Percentiles rank a stretch among this genome's conserved stretches.
These are phyloP conservation scores for Huntiella abstrusa DNA, from an alignment of 2,329 filamentous ascomycete genomes.

Conservation along the genomic window DNA sequence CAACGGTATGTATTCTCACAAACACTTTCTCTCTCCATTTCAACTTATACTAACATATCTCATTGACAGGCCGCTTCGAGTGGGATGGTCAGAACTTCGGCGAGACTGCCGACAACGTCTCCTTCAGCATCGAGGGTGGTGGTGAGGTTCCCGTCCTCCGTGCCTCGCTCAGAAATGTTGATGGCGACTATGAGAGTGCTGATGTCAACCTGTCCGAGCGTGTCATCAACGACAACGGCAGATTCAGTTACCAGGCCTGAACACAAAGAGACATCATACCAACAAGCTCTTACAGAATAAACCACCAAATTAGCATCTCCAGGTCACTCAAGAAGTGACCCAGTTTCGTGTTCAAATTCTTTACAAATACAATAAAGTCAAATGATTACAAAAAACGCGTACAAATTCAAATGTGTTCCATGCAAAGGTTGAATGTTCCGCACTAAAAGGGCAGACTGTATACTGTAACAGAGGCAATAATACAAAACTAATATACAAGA, in stretches of 20 bases:
- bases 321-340: too few species aligned
- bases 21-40: conserved; percentile 12
- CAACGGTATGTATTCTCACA: conserved; percentile 22
- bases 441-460: background rate
- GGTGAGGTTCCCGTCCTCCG: conserved; percentile 32
- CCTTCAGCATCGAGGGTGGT: conserved; percentile 30
- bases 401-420: too few species aligned
- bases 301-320: background rate
- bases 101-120: conserved; percentile 26
- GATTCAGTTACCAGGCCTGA: conserved; percentile 15
- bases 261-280: too few species aligned
- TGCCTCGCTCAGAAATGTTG: conserved; percentile 23
- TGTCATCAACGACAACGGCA: conserved; percentile 33
- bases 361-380: too few species aligned
- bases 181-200: conserved; percentile 23
- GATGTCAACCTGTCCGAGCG: conserved; percentile 38
- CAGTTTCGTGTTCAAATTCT: too few species aligned
- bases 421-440: too few species aligned
- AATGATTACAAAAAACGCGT: too few species aligned
- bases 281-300: background rate
- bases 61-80: conserved; percentile 8
- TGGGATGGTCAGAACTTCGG: conserved; percentile 22
- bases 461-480: background rate
- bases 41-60: conserved; percentile 4
- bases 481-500: conserved; percentile 8